phyloP scores from a whole-genome alignment of 1,139 yeast genomes.

The Sugiyamaella castrensis region DNA sequence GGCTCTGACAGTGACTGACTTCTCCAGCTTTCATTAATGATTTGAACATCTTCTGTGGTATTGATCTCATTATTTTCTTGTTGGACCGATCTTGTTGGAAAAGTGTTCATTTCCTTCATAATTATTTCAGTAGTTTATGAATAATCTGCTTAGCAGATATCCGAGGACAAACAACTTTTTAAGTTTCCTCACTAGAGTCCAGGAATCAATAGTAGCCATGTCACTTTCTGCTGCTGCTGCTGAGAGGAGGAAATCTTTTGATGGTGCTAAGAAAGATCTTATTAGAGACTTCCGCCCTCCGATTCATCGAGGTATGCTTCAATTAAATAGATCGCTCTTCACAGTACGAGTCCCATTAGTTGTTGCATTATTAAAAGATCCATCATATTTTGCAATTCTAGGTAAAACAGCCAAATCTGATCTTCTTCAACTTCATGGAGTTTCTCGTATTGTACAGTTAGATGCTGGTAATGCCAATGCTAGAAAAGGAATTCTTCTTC shows the following conservation, averaged over 20 bases:
- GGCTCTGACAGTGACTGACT: too few species aligned
- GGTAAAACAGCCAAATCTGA: slow-evolving; percentile 54
- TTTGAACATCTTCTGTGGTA: too few species aligned
- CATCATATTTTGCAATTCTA: slow-evolving; percentile 48
- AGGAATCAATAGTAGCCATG: neutral
- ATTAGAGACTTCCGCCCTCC: slow-evolving; percentile 51
- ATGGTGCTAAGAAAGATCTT: slow-evolving; percentile 7
- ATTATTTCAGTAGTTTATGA: too few species aligned
- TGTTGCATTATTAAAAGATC: slow-evolving; percentile 68
- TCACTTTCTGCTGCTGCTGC: too few species aligned
- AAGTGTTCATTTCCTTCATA: too few species aligned
- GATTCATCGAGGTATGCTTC: slow-evolving; percentile 58
- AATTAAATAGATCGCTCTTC: slow-evolving; percentile 65
- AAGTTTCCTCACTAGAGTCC: neutral
- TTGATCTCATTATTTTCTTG: too few species aligned
- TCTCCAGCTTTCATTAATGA: too few species aligned
- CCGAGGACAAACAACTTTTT: too few species aligned
- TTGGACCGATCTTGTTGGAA: too few species aligned
- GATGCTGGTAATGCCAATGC: slow-evolving; percentile 25
- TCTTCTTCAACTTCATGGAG: slow-evolving; percentile 58
- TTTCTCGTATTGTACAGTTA: slow-evolving; percentile 61
- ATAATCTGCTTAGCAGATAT: too few species aligned
- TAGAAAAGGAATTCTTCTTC: slow-evolving; percentile 59
- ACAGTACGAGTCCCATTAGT: slow-evolving; percentile 53
- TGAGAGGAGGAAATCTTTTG: neutral